Base-by-base conservation (phyloP, 768 basidiomycete genomes). In the Pisolithus tinctorius region DNA sequence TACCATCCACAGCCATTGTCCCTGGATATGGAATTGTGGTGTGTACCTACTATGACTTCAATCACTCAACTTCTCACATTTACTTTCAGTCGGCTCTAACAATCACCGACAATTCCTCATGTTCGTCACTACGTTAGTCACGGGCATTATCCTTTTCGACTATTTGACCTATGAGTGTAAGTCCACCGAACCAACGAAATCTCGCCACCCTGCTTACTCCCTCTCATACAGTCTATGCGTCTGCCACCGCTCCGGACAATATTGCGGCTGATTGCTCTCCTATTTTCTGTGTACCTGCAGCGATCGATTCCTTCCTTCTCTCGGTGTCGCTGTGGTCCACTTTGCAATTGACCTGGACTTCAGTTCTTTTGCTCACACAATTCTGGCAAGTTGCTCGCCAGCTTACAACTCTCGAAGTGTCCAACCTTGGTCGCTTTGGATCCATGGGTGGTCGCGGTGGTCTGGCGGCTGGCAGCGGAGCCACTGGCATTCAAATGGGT, bases 21-120 rank as follows among this genome's bases (percentile, higher is more conserved):
- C 95, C 1, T 99, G 96, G 96, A 85, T 97, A 14, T 99, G 94
- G 94, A 98, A 98, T 69, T 97, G 95, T 66, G 83, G 91, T 92
- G 63, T 26, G 86, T 68, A 30, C 54, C 7, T n/a, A 13, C n/a
- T 25, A 16, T n/a, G 41, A 37, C 17, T 30, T 31, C 13, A 29
- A 30, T 14, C 5, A 14, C 11, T 9, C 20, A 17, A 7, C 39
- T 39, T 53, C 13, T 63, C 20, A 34, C 23, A 50, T 63, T 29
- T 49, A 46, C 8, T 30, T 14, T 42, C 51, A 91, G 93, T 98
- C 47, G 96, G 96, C 20, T 76, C 82, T 38, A 86, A 89, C 58
- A 99, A 98, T 61, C 96, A 98, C 60, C 86, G 95, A 4, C 92
- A 97, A 65, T 99, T 99, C 70, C 72, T 97, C 26, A 65, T 95